Evolutionary conservation across 352 stramenopile genomes (phyloP), one percentile per base, ranked within the genome.

Genomic region (Pelagophyceae sp.): DNA sequence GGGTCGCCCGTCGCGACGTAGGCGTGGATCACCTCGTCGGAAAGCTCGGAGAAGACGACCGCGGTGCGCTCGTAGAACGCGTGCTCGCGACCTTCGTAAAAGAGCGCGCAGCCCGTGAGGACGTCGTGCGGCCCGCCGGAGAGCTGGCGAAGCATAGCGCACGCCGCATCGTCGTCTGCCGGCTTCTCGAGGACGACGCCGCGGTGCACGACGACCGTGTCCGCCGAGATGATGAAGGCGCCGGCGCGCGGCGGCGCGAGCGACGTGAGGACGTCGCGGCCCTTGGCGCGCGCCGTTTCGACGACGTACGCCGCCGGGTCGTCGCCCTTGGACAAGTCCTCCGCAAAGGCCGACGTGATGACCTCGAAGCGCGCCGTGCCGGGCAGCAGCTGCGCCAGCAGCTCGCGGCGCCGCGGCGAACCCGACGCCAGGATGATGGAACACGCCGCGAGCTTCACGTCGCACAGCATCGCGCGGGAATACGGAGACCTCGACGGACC

Each of bases 171-270:
- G 37, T 72, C 64, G 79, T 87, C 77, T 51, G 79, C 82, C 72
- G 87, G 87, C 78, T 91, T 90, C 77, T 91, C 84, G 72, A 91
- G 77, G 51, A 90, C 85, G 25, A 35, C 51, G 19, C 80, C 81
- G 61, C 83, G 76, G 79, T 85, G 75, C 75, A 89, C 85, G 19
- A 91, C 86, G 81, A 91, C 86, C 1, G 87, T 91, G 72, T 91
- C 87, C 75, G 80, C 85, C 15, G 84, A 84, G 61, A 91, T 75
- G 40, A 90, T 80, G 51, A 89, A n/a, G 15, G 58, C 11, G 15
- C 5, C 11, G 11, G 15, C 58, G 11, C 11, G 45, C 45, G 11
- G 11, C 11, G 45, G 45, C 45, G 23, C 45, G n/a, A 15, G 29
- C 3, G 3, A 23, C 29, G 23, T 25, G 15, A 51, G 17, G 11